Evolutionary conservation across 441 rosid genomes (phyloP), one percentile per base, ranked within the genome.

Genomic region (Rhodomyrtus psidioides): DNA sequence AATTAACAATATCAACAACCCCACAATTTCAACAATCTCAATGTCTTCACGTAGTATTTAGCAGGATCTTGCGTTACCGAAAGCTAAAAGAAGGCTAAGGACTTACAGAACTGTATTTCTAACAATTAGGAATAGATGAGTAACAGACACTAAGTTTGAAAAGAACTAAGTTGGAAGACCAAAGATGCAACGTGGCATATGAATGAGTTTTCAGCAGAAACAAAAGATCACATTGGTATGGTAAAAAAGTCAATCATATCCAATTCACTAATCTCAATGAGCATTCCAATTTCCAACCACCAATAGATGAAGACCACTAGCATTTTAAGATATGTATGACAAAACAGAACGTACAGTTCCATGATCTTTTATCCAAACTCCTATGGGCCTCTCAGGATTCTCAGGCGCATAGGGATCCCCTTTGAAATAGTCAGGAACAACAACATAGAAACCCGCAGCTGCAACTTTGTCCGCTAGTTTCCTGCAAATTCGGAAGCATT

Each of bases 401-500:
- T 88, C 87, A 56, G 65, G 85, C 17, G 42, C 58, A 83, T 27
- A 88, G 34, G 85, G 83, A 74, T 88, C 89, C 19, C 86, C 89
- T 30, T 55, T 44, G 19, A 88, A 65, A 70, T 62, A 83, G 55
- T 88, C 89, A 23, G 86, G 89, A 55, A 85, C 87, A 15, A 85
- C 87, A 83, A 83, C 89, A 83, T 82, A 88, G 81, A 85, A 85
- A 39, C 89, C 89, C 82, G 89, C 84, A 81, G 89, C 85, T 28
- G 89, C 87, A 82, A 88, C 87, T 86, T 88, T 88, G 81, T 88
- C 89, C 2, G 89, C 89, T 9, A 88, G 81, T 39, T 85, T 88
- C 85, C 89, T 85, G 76, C 51, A 21, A 56, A 65, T 51, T 53
- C 13, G 15, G 83, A 53, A 12, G 82, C 83, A 3, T 9, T 17